Percentiles rank a stretch among this genome's conserved stretches.
These are phyloP conservation scores for Podospora pseudopauciseta DNA, from an alignment of 495 filamentous ascomycete species.

Conservation along the genomic window DNA sequence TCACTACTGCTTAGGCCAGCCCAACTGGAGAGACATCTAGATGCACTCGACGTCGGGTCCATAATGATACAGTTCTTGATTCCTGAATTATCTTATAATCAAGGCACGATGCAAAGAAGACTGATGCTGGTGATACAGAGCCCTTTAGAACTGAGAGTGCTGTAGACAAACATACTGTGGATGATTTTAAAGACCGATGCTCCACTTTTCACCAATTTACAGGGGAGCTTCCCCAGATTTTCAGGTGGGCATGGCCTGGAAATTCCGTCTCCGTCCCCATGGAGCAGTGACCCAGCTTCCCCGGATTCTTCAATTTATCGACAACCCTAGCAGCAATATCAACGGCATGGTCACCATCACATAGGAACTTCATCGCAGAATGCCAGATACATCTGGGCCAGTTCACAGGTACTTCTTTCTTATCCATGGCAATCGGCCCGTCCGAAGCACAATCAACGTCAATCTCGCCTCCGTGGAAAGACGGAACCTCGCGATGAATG, in stretches of 20 bases:
- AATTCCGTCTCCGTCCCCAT: not conserved
- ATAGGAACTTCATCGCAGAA: not conserved
- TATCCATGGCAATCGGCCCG: slow-evolving; percentile 4
- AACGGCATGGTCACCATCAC: not conserved
- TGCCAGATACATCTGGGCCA: not conserved
- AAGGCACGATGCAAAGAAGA: too few relatives aligned
- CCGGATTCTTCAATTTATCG: slow-evolving; percentile 7
- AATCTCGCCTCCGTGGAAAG: slow-evolving; percentile 2
- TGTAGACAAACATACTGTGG: not conserved
- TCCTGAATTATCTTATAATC: too few relatives aligned
- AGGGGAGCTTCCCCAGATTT: not conserved
- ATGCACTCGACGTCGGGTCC: not conserved
- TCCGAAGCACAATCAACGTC: not conserved
- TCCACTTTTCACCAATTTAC: not conserved
- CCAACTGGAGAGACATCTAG: not conserved
- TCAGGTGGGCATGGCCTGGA: not conserved
- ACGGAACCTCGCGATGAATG: not conserved
- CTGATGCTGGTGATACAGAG: not conserved
- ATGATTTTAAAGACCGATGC: not conserved
- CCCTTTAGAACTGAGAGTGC: not conserved
- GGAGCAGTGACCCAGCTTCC: not conserved
- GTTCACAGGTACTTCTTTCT: not conserved
- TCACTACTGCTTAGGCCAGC: not conserved
- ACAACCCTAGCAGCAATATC: not conserved
- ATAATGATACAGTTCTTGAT: too few relatives aligned